phyloP scores from a whole-genome alignment of 1,139 yeast species.

The Arxiozyma slooffiae region DNA sequence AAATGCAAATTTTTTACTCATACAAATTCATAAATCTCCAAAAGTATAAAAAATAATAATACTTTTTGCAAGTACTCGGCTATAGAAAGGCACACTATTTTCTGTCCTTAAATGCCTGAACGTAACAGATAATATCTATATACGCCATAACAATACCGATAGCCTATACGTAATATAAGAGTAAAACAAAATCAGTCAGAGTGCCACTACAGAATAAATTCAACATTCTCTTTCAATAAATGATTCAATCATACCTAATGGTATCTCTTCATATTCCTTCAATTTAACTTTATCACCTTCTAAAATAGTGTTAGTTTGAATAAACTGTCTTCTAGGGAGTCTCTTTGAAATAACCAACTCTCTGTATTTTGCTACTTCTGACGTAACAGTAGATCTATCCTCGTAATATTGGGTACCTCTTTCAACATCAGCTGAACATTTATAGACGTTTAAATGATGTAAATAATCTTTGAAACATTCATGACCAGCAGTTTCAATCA shows the following conservation, averaged over 20 bases:
- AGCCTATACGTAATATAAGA: neutral
- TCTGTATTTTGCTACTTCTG: slow-evolving; percentile 55
- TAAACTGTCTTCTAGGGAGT: slow-evolving; percentile 71
- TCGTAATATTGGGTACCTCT: slow-evolving; percentile 55
- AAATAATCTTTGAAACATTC: slow-evolving; percentile 65
- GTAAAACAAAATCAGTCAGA: neutral
- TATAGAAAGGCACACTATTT: too few relatives aligned
- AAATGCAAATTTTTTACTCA: neutral
- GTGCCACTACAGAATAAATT: neutral
- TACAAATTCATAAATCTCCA: neutral
- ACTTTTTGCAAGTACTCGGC: too few relatives aligned
- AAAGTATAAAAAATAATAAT: too few relatives aligned
- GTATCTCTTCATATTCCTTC: slow-evolving; percentile 65
- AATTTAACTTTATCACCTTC: slow-evolving; percentile 37
- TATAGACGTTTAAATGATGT: slow-evolving; percentile 63
- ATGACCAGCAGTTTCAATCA: slow-evolving; percentile 60
- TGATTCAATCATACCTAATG: slow-evolving; percentile 67
- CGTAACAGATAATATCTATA: neutral
- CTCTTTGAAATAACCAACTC: slow-evolving; percentile 60
- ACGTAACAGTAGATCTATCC: slow-evolving; percentile 57
- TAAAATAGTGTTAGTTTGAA: slow-evolving; percentile 58
- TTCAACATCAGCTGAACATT: slow-evolving; percentile 62
- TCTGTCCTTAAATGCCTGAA: neutral
- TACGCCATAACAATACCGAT: too few relatives aligned
- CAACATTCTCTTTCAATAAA: slow-evolving; percentile 49